Percentiles rank a stretch among this genome's conserved stretches.
phyloP scores from a whole-genome alignment of 1,284 basidiomycete species.

The Tylopilus orsonianus region DNA sequence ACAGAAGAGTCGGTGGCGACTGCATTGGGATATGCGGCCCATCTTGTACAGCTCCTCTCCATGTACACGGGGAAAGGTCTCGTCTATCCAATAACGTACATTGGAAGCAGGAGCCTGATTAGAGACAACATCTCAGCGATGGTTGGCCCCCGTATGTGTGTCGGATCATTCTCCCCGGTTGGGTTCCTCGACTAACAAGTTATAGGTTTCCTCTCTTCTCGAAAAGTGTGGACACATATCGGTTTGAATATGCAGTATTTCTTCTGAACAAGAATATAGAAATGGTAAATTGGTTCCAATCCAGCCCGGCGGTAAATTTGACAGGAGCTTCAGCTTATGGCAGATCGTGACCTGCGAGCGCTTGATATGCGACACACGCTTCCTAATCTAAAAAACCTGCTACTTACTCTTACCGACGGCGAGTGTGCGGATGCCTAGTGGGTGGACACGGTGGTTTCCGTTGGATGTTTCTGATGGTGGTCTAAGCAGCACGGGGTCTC shows the following conservation, averaged over 20 bases:
- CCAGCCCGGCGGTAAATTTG: slow-evolving; percentile 7
- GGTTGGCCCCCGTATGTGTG: slow-evolving; percentile 89
- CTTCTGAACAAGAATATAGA: slow-evolving; percentile 97
- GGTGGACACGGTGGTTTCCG: slow-evolving; percentile 23
- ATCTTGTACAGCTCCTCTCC: slow-evolving; percentile 78
- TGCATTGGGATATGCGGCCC: slow-evolving; percentile 85
- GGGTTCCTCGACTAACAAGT: slow-evolving; percentile 13
- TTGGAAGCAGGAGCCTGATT: slow-evolving; percentile 86
- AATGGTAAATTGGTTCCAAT: slow-evolving; percentile 55
- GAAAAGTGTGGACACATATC: slow-evolving; percentile 91
- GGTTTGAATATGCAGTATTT: slow-evolving; percentile 98
- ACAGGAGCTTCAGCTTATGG: slow-evolving; percentile 70
- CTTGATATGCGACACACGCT: slow-evolving; percentile 94
- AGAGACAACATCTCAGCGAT: slow-evolving; percentile 90
- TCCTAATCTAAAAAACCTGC: slow-evolving; percentile 92
- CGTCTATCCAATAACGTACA: slow-evolving; percentile 86
- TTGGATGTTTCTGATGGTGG: slow-evolving; percentile 18
- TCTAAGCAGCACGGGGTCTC: slow-evolving; percentile 19
- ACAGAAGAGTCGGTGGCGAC: slow-evolving; percentile 85
- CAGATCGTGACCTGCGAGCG: slow-evolving; percentile 81
- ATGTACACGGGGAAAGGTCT: slow-evolving; percentile 77
- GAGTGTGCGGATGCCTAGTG: slow-evolving; percentile 51
- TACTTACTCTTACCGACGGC: slow-evolving; percentile 81
- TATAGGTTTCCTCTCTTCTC: slow-evolving; percentile 91
- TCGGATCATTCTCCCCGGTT: slow-evolving; percentile 17